Evolutionary conservation across 768 basidiomycete species (phyloP), one percentile per base, ranked within the genome.

Genomic region (Saitozyma podzolica): DNA sequence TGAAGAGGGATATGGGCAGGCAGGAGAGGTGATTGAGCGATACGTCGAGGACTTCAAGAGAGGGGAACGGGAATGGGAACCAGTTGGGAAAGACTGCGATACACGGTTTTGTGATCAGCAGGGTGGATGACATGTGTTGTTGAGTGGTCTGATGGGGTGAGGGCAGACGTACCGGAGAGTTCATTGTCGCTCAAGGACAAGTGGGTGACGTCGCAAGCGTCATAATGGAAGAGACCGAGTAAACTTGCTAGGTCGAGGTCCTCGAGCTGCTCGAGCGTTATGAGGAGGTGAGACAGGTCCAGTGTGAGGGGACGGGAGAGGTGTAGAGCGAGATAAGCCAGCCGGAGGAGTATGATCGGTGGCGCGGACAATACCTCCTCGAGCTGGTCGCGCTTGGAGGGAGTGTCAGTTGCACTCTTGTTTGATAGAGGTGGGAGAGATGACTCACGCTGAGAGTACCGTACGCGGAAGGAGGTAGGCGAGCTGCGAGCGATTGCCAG

Each of bases 31-130:
- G 55, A 20, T 56, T 63, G 42, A 10, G 16, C 9, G 13, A 16
- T 9, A 67, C 14, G 40, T 63, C 52, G 50, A 67, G 43, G 4
- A 57, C 51, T 57, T 63, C 17, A 2, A 67, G 17, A 19, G 57
- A 40, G 1, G 43, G 58, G 40, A 67, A 67, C 7, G 65, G 62
- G 2, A 39, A 45, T 6, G 6, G 8, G 20, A 8, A 19, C 58
- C 54, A 53, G 56, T 40, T 41, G 8, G 51, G 49, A 40, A 54
- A 55, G 7, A 50, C 51, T 53, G 14, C 6, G 20, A 13, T 19
- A 52, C 45, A 11, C 45, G 45, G 29, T 29, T 2, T 29, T 29
- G 29, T 29, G 29, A 29, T 47, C 45, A 47, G 45, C 45, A 47
- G 13, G 45, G 13, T 17, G 13, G 45, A 3, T 17, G 45, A 17